A percentile compares a stretch with the other conserved stretches of the same genome.
Evolutionary conservation across 768 basidiomycete species (phyloP).

Genomic region (Artomyces pyxidatus): DNA sequence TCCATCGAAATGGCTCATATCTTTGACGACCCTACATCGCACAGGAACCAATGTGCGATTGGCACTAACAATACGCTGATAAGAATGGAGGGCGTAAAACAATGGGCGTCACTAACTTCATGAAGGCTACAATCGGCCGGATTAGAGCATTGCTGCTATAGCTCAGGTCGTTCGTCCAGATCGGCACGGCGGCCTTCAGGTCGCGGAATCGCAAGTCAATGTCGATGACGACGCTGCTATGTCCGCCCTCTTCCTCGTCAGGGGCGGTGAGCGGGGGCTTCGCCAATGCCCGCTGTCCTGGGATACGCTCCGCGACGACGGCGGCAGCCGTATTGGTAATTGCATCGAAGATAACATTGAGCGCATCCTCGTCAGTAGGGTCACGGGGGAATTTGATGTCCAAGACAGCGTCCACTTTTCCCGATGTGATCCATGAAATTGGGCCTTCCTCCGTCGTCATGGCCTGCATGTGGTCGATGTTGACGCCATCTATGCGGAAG

Average conservation of each 20-base stretch:
- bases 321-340: constrained; percentile 58
- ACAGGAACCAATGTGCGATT: constrained; percentile 94
- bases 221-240: constrained; percentile 58
- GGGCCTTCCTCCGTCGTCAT: constrained; percentile 78
- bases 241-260: constrained; percentile 28
- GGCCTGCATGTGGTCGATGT: constrained; percentile 89
- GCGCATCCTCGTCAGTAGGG: constrained; percentile 63
- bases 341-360: constrained; percentile 82
- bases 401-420: constrained; percentile 92
- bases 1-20: constrained; percentile 85
- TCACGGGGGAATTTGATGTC: constrained; percentile 96
- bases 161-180: constrained; percentile 82
- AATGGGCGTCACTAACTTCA: constrained; percentile 62
- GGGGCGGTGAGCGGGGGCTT: constrained; percentile 82
- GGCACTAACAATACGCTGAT: constrained; percentile 42
- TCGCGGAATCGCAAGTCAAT: constrained; percentile 94
- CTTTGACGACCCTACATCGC: constrained; percentile 80
- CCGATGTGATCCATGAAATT: constrained; percentile 96
- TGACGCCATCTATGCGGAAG: constrained; percentile 93
- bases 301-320: constrained; percentile 56
- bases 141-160: constrained; percentile 91
- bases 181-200: constrained; percentile 89
- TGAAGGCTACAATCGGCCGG: constrained; percentile 94
- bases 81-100: background rate
- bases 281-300: constrained; percentile 80